A percentile compares a stretch with the other conserved stretches of the same genome.
These are phyloP conservation scores for Ajuga chamaepitys DNA, from an alignment of 257 asterid species.

Conservation along the genomic window DNA sequence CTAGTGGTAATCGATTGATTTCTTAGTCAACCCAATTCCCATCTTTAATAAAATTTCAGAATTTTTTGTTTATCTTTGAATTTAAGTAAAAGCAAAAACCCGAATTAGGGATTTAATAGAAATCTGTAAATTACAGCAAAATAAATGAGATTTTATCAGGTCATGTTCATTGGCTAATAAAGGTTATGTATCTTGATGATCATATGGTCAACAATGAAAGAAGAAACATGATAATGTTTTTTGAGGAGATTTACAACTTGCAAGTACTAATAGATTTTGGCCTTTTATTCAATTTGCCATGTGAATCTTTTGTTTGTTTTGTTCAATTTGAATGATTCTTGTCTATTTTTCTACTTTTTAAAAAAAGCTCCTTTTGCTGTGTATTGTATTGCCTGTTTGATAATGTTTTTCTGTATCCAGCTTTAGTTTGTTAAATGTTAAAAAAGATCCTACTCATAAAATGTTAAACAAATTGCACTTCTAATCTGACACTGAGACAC, in stretches of 20 bases:
- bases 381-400: slow-evolving; percentile 1
- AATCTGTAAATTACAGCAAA: too few species aligned
- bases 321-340: slow-evolving; percentile 30
- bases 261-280: slow-evolving; percentile 34
- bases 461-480: too few species aligned
- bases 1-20: too few species aligned
- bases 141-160: too few species aligned
- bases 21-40: too few species aligned
- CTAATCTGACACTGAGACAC: too few species aligned
- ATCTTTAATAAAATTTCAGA: too few species aligned
- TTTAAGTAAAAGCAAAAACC: too few species aligned
- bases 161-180: too few species aligned
- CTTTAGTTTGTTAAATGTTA: slow-evolving; percentile 23
- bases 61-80: too few species aligned
- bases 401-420: not conserved
- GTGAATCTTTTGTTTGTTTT: slow-evolving; percentile 55
- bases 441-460: slow-evolving; percentile 16
- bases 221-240: slow-evolving; percentile 16
- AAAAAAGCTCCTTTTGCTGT: slow-evolving; percentile 11
- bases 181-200: slow-evolving; percentile 25
- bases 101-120: too few species aligned
- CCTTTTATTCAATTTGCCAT: slow-evolving; percentile 43
- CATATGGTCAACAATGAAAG: slow-evolving; percentile 12
- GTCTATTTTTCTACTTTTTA: slow-evolving; percentile 30
- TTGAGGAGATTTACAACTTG: slow-evolving; percentile 26